Percentiles rank a stretch among this genome's conserved stretches.
phyloP scores from a whole-genome alignment of 176 grass and related monocot genomes.

The Raddia distichophylla region DNA sequence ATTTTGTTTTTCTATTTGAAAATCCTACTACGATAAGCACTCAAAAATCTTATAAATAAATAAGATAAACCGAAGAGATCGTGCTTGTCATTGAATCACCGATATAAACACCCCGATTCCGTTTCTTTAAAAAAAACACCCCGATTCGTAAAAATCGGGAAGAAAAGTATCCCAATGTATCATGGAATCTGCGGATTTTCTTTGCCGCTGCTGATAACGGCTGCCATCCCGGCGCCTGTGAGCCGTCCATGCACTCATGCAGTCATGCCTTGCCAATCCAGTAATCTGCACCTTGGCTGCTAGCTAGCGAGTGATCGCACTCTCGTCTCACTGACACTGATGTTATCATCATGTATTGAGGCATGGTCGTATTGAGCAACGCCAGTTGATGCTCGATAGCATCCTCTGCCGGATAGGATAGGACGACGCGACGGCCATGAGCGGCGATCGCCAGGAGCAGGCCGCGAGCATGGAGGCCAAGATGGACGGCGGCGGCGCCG shows the following conservation, averaged over 20 bases:
- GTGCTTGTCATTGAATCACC: too few species aligned
- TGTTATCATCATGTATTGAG: too few species aligned
- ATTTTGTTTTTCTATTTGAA: too few species aligned
- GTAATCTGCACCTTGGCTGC: background rate
- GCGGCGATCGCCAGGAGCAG: background rate
- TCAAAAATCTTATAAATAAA: too few species aligned
- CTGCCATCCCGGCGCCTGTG: background rate
- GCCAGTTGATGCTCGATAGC: too few species aligned
- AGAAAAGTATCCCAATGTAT: too few species aligned
- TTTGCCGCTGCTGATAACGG: background rate
- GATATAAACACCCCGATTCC: too few species aligned
- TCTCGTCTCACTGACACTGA: background rate
- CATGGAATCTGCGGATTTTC: background rate
- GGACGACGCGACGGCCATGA: slow-evolving; percentile 7
- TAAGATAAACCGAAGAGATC: too few species aligned
- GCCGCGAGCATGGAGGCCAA: background rate
- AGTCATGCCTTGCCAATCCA: background rate
- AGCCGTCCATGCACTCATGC: background rate
- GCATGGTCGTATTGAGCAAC: too few species aligned
- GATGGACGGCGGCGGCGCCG: background rate
- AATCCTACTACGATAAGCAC: too few species aligned
- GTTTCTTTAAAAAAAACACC: too few species aligned
- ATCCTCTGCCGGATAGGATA: background rate
- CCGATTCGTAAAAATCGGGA: too few species aligned
- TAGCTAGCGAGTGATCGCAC: background rate